A percentile compares a stretch with the other conserved stretches of the same genome.
Evolutionary conservation across 345 rosid species (phyloP).

Genomic region (Arabis alpina): DNA sequence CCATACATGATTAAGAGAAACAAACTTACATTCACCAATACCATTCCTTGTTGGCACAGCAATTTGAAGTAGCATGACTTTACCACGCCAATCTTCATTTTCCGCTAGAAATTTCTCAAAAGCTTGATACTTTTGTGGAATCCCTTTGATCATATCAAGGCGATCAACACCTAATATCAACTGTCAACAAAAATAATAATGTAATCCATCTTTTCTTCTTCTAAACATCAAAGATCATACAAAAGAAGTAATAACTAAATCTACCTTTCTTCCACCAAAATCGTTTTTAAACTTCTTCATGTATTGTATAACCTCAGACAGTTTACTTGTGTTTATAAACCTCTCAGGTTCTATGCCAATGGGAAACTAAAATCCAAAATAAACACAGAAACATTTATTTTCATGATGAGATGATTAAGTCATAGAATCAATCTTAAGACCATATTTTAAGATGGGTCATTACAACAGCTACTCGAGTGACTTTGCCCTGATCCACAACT

Average conservation of each 20-base stretch:
- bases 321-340: constrained; percentile 72
- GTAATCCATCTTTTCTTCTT: neutral
- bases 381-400: neutral
- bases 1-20: neutral
- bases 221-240: constrained; percentile 14
- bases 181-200: constrained; percentile 45
- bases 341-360: constrained; percentile 95
- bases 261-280: constrained; percentile 89
- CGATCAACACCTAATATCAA: constrained; percentile 98
- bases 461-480: constrained; percentile 94
- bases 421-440: neutral
- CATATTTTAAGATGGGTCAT: constrained; percentile 43
- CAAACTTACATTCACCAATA: constrained; percentile 89
- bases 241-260: neutral
- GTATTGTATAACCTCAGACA: constrained; percentile 60
- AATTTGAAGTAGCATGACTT: constrained; percentile 94
- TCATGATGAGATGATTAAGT: neutral
- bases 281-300: constrained; percentile 74
- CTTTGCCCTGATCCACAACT: constrained; percentile 86
- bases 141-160: constrained; percentile 96
- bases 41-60: constrained; percentile 99
- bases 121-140: constrained; percentile 94
- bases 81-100: constrained; percentile 82
- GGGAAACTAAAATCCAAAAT: constrained; percentile 66
- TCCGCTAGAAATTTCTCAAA: constrained; percentile 98